phyloP scores from a whole-genome alignment of 306 rosid genomes.

The Sechiopsis laciniata region DNA sequence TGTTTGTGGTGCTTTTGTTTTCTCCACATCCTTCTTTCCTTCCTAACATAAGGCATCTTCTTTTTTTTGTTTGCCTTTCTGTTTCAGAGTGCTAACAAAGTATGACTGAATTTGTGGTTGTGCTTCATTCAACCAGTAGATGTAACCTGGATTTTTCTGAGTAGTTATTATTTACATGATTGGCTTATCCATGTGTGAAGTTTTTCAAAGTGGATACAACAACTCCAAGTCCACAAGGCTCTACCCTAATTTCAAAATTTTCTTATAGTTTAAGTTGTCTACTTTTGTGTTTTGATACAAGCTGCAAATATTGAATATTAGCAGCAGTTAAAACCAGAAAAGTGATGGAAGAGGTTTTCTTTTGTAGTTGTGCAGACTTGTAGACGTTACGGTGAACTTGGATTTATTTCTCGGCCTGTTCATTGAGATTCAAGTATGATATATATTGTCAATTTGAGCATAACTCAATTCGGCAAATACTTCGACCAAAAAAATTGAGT shows the following conservation, averaged over 20 bases:
- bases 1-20: conserved; percentile 15
- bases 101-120: conserved; percentile 15
- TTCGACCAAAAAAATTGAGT: too few species aligned
- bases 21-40: neutral
- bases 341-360: neutral
- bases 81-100: conserved; percentile 24
- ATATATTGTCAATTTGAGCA: too few species aligned
- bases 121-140: conserved; percentile 16
- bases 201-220: too few species aligned
- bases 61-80: conserved; percentile 37
- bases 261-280: too few species aligned
- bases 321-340: neutral
- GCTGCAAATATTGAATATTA: neutral
- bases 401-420: too few species aligned
- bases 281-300: too few species aligned
- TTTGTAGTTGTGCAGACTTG: neutral
- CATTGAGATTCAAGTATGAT: too few species aligned
- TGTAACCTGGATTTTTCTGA: neutral
- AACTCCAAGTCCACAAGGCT: too few species aligned
- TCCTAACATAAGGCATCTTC: conserved; percentile 36
- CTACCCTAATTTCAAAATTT: neutral
- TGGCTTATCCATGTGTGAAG: too few species aligned
- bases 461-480: too few species aligned
- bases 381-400: too few species aligned
- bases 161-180: too few species aligned